Conservation (phyloP, 1,139 yeast species). For the Candida tetrigidarum region DNA sequence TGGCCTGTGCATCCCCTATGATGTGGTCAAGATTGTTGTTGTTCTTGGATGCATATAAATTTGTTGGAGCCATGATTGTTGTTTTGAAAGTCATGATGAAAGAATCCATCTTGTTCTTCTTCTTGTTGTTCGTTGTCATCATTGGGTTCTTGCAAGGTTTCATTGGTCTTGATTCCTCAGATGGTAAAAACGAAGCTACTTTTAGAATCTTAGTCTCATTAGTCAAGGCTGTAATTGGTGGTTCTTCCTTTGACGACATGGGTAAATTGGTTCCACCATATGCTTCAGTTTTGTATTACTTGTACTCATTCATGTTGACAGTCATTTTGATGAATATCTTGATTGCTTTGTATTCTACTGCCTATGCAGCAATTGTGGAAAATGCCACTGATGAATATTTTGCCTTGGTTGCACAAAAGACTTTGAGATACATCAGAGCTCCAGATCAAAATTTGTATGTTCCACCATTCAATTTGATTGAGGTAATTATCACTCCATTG, state of each 20-base stretch:
- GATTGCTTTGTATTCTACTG: constrained; percentile 84
- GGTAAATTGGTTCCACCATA: constrained; percentile 81
- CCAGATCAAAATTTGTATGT: constrained; percentile 88
- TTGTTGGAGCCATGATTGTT: constrained; percentile 89
- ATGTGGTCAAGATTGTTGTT: constrained; percentile 83
- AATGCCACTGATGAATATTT: constrained; percentile 76
- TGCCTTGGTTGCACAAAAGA: constrained; percentile 84
- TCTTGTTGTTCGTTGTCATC: constrained; percentile 68
- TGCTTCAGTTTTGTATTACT: constrained; percentile 75
- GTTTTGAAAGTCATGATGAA: constrained; percentile 86
- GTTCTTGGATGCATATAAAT: constrained; percentile 76
- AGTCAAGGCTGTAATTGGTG: constrained; percentile 72
- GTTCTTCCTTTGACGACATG: constrained; percentile 72
- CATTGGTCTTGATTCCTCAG: constrained; percentile 84
- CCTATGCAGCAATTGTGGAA: constrained; percentile 79
- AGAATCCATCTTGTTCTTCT: constrained; percentile 81
- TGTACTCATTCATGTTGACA: constrained; percentile 73
- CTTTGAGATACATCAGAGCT: constrained; percentile 81
- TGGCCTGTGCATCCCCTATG: constrained; percentile 84
- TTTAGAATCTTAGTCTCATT: constrained; percentile 64
- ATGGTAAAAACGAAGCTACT: constrained; percentile 81
- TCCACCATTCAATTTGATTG: constrained; percentile 83
- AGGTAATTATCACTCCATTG: constrained; percentile 49
- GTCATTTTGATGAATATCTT: constrained; percentile 79
- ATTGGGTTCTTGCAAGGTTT: constrained; percentile 88